phyloP scores from a whole-genome alignment of 352 stramenopile species.

The Globisporangium okanoganense region DNA sequence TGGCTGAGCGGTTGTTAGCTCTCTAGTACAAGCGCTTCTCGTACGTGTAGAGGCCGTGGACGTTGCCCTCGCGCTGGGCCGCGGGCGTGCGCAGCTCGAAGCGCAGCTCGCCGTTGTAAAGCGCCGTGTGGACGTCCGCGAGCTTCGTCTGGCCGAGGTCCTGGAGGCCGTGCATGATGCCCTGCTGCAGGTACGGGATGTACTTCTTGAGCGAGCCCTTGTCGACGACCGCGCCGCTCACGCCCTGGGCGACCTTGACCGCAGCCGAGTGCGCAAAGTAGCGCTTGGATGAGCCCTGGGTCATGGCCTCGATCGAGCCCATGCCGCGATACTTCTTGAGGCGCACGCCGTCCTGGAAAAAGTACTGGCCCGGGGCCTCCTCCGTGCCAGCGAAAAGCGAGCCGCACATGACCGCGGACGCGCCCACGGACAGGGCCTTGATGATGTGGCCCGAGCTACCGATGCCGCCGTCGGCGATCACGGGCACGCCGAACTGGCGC shows the following conservation, averaged over 20 bases:
- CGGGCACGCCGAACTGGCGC: conserved; percentile 95
- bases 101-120: conserved; percentile 83
- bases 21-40: conserved; percentile 88
- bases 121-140: conserved; percentile 74
- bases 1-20: background rate
- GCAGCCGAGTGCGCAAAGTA: conserved; percentile 88
- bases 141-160: conserved; percentile 95
- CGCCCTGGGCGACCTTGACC: conserved; percentile 99
- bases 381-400: conserved; percentile 99
- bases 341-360: conserved; percentile 99
- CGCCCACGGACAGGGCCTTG: conserved; percentile 97
- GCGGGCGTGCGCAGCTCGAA: conserved; percentile 98
- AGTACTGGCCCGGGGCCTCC: conserved; percentile 99
- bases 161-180: conserved; percentile 98
- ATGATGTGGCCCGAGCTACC: conserved; percentile 98
- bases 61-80: conserved; percentile 98
- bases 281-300: conserved; percentile 93
- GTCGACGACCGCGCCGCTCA: conserved; percentile 98
- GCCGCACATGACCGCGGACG: conserved; percentile 99
- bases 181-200: conserved; percentile 98
- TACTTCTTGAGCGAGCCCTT: conserved; percentile 99
- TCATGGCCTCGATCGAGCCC: conserved; percentile 99
- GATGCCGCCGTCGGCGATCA: conserved; percentile 99
- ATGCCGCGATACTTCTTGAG: conserved; percentile 99
- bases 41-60: conserved; percentile 99